Evolutionary conservation across 2,329 filamentous ascomycete genomes (phyloP).

Genomic region (Atkinsonella texensis): DNA sequence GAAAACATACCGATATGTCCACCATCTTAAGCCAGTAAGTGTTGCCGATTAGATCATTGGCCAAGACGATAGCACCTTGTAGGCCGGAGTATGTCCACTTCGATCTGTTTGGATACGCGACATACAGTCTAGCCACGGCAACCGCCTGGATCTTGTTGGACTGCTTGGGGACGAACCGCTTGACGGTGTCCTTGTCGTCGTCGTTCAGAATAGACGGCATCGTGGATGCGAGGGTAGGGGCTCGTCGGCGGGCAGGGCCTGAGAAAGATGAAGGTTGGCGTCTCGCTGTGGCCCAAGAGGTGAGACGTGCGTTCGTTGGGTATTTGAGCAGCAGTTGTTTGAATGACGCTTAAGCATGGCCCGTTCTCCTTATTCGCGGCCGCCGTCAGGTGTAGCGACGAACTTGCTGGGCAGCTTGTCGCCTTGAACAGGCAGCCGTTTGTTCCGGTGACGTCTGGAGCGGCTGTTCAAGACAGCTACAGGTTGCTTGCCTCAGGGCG

Average conservation of each 20-base stretch:
- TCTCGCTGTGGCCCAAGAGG: background rate
- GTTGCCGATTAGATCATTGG: conserved; percentile 87
- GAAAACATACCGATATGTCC: conserved; percentile 64
- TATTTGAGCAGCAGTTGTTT: background rate
- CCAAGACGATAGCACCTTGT: conserved; percentile 81
- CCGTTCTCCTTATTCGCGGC: background rate
- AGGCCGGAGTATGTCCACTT: conserved; percentile 92
- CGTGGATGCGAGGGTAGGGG: conserved; percentile 10
- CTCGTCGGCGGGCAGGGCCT: background rate
- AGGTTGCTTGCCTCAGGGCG: background rate
- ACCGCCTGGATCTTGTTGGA: conserved; percentile 97
- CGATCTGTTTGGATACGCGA: conserved; percentile 74
- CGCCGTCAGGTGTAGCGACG: background rate
- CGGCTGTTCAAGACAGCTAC: background rate
- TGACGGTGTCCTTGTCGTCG: conserved; percentile 92
- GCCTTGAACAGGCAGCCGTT: background rate
- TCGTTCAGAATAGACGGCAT: conserved; percentile 68
- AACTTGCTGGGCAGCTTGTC: background rate
- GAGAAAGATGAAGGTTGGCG: background rate
- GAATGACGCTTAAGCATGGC: background rate
- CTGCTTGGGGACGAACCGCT: conserved; percentile 83
- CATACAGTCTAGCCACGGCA: conserved; percentile 83
- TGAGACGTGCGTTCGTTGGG: background rate
- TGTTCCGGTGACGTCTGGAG: background rate
- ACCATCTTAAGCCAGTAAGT: conserved; percentile 98